A percentile compares a stretch with the other conserved stretches of the same genome.
Conservation (phyloP, 2,329 filamentous ascomycete genomes). For the Coccinonectria pachysandricola region DNA sequence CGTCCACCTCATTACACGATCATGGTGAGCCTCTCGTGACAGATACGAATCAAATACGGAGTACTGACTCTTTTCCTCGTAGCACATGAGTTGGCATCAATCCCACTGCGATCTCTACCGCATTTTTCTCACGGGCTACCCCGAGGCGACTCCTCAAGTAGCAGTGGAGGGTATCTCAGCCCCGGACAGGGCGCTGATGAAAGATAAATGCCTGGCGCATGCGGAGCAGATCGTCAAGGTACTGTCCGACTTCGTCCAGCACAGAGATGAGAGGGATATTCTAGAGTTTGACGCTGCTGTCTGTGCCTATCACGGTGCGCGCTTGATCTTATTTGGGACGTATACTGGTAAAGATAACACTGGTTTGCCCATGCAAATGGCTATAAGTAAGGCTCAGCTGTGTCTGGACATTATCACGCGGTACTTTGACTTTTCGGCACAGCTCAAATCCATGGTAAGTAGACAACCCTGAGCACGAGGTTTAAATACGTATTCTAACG, state of each 20-base stretch:
- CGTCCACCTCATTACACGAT: conserved; percentile 4
- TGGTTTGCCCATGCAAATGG: background rate
- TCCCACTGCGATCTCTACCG: conserved; percentile 30
- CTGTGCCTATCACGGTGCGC: conserved; percentile 4
- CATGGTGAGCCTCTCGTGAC: too few relatives aligned
- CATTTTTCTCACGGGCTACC: conserved; percentile 26
- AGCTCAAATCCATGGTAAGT: too few relatives aligned
- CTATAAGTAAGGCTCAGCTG: background rate
- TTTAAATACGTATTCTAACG: too few relatives aligned
- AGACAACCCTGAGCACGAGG: too few relatives aligned
- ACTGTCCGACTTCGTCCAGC: conserved; percentile 9
- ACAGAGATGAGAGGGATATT: conserved; percentile 5
- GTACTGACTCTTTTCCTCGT: conserved; percentile 8
- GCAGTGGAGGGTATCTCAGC: conserved; percentile 1
- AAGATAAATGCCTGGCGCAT: conserved; percentile 23
- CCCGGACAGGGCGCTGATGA: conserved; percentile 16
- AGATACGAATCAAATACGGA: too few relatives aligned
- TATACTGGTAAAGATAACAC: conserved; percentile 1
- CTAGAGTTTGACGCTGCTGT: conserved; percentile 2
- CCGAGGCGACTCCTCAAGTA: conserved; percentile 23
- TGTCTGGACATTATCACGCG: conserved; percentile 1
- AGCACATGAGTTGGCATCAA: conserved; percentile 19
- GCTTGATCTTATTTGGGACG: conserved; percentile 3
- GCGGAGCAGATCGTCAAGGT: conserved; percentile 25
- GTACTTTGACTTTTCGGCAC: background rate